Percentiles rank a stretch among this genome's conserved stretches.
These are phyloP conservation scores for Nephelium lappaceum DNA, from an alignment of 345 rosid genomes.

Conservation along the genomic window DNA sequence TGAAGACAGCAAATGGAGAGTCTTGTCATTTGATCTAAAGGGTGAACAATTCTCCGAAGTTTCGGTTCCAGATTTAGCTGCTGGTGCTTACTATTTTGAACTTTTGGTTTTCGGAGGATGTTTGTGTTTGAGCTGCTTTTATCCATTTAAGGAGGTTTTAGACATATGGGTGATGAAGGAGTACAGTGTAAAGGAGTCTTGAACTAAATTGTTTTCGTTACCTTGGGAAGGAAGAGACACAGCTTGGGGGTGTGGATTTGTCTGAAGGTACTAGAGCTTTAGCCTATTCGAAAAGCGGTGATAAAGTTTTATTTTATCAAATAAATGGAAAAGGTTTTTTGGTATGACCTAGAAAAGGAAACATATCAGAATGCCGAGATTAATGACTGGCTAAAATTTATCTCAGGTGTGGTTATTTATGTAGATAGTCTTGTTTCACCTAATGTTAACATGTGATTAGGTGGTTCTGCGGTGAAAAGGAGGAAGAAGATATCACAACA, in stretches of 20 bases:
- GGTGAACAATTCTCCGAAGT: neutral
- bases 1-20: no score
- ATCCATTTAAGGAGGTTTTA: neutral
- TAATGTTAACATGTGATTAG: no score
- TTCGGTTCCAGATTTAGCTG: neutral
- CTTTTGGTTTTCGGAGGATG: no score
- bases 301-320: neutral
- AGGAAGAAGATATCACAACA: no score
- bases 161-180: neutral
- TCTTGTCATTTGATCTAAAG: conserved; percentile 4
- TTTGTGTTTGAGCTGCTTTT: neutral
- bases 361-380: neutral
- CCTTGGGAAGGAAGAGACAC: neutral
- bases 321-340: neutral
- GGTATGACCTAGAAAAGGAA: neutral
- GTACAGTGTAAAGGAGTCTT: neutral
- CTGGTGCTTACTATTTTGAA: neutral
- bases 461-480: no score
- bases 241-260: no score
- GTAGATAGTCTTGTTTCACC: no score
- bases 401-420: no score
- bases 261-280: neutral
- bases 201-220: neutral
- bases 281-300: neutral
- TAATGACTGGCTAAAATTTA: neutral